Conservation (phyloP, 306 rosid species). For the Medicago truncatula region DNA sequence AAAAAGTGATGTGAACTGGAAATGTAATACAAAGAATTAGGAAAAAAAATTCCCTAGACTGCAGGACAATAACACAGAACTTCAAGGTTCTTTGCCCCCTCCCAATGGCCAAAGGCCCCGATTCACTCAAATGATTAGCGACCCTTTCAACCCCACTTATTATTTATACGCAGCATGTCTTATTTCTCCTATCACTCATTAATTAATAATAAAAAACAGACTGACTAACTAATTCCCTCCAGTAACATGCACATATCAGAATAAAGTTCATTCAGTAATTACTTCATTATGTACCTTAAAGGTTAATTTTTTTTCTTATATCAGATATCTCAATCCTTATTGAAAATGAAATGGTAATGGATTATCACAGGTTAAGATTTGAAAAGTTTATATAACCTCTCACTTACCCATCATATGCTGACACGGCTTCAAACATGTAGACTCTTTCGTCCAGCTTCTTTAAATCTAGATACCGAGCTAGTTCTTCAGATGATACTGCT, state of each 20-base stretch:
- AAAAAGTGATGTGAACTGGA: neutral
- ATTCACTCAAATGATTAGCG: neutral
- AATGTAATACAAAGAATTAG: neutral
- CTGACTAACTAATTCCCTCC: neutral
- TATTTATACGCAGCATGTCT: neutral
- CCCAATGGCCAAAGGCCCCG: neutral
- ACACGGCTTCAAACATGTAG: constrained; percentile 93
- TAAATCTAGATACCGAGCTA: constrained; percentile 86
- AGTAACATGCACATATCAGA: neutral
- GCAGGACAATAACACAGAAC: neutral
- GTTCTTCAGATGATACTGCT: constrained; percentile 83
- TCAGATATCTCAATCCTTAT: constrained; percentile 26
- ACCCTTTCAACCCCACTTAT: neutral
- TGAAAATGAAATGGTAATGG: constrained; percentile 37
- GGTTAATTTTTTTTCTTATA: constrained; percentile 28
- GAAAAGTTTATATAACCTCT: constrained; percentile 32
- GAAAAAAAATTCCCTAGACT: neutral
- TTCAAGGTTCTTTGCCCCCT: neutral
- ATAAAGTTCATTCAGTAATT: neutral
- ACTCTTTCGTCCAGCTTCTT: constrained; percentile 97
- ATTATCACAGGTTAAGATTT: constrained; percentile 29
- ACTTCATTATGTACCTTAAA: neutral
- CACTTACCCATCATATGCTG: constrained; percentile 90
- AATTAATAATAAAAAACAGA: neutral
- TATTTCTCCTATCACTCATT: neutral